Evolutionary conservation across 768 basidiomycete genomes (phyloP).

Genomic region (Favolaschia claudopus): DNA sequence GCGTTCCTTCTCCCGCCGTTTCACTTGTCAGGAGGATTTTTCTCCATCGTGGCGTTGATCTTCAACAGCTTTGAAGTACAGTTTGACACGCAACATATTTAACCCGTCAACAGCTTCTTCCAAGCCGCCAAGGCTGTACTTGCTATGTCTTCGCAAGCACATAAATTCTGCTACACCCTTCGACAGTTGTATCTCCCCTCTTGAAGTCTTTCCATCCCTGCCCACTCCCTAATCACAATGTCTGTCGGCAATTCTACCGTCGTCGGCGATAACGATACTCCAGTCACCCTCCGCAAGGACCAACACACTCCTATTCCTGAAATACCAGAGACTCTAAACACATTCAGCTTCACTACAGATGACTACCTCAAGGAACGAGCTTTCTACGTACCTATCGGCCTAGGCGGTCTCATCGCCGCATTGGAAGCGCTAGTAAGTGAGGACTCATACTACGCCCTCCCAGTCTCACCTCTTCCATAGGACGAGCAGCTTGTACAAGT

Average conservation of each 20-base stretch:
- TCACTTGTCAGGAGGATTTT: too few relatives aligned
- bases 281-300: conserved; percentile 16
- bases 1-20: too few relatives aligned
- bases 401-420: conserved; percentile 57
- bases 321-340: conserved; percentile 3
- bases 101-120: too few relatives aligned
- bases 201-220: not conserved
- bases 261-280: conserved; percentile 17
- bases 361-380: conserved; percentile 68
- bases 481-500: conserved; percentile 68
- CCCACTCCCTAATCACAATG: conserved; percentile 5
- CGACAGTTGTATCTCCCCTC: too few relatives aligned
- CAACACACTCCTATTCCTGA: not conserved
- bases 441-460: too few relatives aligned
- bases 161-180: too few relatives aligned
- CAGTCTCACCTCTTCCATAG: too few relatives aligned
- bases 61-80: too few relatives aligned
- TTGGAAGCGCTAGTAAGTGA: not conserved
- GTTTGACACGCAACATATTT: too few relatives aligned
- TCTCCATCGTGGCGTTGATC: too few relatives aligned
- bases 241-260: conserved; percentile 23
- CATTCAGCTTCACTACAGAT: conserved; percentile 40
- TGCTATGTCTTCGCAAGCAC: too few relatives aligned
- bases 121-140: too few relatives aligned
- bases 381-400: conserved; percentile 75